Percentiles rank a stretch among this genome's conserved stretches.
Conservation (phyloP, 345 rosid genomes). For the Moricandia arvensis region DNA sequence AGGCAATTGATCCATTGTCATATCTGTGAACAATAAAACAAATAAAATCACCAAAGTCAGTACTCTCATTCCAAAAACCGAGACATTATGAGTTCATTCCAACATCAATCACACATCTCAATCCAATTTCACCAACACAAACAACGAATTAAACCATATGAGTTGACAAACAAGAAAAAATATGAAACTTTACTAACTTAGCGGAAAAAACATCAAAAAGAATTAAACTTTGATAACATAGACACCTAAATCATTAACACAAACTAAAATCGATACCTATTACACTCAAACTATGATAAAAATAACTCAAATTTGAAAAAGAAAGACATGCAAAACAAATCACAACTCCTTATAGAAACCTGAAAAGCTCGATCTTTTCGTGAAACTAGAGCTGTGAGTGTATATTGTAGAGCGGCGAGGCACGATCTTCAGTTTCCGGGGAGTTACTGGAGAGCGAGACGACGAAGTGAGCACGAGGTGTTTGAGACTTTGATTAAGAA, state of each 20-base stretch:
- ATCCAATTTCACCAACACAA: too few relatives aligned
- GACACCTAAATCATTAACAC: background rate
- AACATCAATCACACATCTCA: too few relatives aligned
- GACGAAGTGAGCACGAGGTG: background rate
- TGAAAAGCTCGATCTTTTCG: background rate
- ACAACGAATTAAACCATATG: too few relatives aligned
- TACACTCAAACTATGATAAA: background rate
- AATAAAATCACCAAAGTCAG: too few relatives aligned
- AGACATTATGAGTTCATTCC: background rate
- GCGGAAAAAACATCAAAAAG: background rate
- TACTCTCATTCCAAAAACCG: background rate
- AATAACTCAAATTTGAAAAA: background rate
- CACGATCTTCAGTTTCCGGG: background rate
- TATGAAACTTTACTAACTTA: background rate
- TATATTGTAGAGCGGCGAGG: background rate
- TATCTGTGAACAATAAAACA: too few relatives aligned
- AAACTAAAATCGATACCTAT: background rate
- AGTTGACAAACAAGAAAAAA: background rate
- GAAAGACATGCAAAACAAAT: background rate
- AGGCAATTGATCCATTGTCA: too few relatives aligned
- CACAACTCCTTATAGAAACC: background rate
- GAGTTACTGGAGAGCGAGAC: background rate
- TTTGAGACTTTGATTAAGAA: too few relatives aligned
- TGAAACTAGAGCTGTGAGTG: background rate
- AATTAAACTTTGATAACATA: background rate